These are phyloP conservation scores for Penicillium psychrosexuale DNA, from an alignment of 2,329 filamentous ascomycete genomes.

Conservation along the genomic window DNA sequence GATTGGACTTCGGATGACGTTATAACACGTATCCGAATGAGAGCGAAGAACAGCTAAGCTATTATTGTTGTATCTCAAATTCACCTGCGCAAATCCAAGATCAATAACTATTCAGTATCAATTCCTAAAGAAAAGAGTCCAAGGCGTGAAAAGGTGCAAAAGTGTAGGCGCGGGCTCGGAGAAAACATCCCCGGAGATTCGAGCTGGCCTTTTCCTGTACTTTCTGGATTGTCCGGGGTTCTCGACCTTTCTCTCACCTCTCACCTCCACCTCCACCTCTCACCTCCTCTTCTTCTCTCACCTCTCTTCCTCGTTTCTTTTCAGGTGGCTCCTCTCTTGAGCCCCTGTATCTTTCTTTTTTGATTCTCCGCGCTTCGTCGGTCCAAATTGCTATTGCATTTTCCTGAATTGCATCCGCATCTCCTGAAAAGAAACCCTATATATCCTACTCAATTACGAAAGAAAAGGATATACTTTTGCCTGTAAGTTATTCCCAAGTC, in stretches of 20 bases:
- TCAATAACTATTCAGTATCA: background rate
- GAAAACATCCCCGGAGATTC: constrained; percentile 28
- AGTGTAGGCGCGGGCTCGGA: constrained; percentile 18
- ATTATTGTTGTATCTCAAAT: background rate
- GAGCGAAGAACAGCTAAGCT: background rate
- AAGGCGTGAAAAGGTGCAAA: background rate
- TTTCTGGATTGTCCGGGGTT: constrained; percentile 18
- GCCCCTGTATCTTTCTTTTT: constrained; percentile 19
- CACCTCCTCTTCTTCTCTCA: constrained; percentile 18
- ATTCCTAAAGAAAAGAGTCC: background rate
- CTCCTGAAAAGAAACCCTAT: constrained; percentile 5
- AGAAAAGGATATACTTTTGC: background rate
- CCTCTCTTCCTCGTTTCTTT: constrained; percentile 15
- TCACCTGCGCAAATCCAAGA: background rate
- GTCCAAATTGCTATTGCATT: constrained; percentile 9
- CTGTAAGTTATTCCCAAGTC: constrained; percentile 7
- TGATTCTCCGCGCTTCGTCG: constrained; percentile 15
- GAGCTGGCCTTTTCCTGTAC: constrained; percentile 28
- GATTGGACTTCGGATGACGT: background rate
- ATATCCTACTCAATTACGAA: constrained; percentile 1
- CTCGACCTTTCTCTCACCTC: constrained; percentile 16
- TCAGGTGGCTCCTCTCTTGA: constrained; percentile 14
- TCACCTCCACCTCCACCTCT: background rate
- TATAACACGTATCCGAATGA: background rate
- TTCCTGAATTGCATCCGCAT: constrained; percentile 3